These are phyloP conservation scores for Boletellus dicymbophilus DNA, from an alignment of 1,284 basidiomycete species.

Conservation along the genomic window DNA sequence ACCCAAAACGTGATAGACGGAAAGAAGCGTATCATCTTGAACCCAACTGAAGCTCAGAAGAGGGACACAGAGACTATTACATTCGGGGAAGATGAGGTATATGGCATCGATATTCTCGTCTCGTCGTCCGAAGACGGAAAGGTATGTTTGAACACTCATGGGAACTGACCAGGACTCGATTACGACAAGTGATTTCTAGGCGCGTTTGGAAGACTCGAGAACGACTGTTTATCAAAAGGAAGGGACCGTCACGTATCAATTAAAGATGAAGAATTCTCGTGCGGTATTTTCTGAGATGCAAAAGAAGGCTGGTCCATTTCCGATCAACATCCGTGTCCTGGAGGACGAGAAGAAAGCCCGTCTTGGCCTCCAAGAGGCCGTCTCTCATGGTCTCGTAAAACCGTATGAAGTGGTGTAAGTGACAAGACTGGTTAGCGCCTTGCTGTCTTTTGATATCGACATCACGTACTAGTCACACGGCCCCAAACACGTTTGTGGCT, in stretches of 20 bases:
- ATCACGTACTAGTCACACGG: constrained; percentile 67
- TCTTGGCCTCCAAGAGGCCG: constrained; percentile 95
- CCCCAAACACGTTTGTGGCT: constrained; percentile 79
- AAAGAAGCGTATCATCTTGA: constrained; percentile 94
- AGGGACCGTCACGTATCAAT: constrained; percentile 86
- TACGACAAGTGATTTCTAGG: constrained; percentile 43
- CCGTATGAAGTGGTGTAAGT: constrained; percentile 89
- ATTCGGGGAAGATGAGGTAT: constrained; percentile 95
- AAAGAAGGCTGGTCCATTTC: constrained; percentile 97
- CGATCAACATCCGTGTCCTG: constrained; percentile 92
- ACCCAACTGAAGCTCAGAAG: constrained; percentile 83
- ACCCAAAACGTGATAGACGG: constrained; percentile 94
- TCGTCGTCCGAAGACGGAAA: constrained; percentile 90
- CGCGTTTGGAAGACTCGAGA: constrained; percentile 84
- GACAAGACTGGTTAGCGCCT: neutral
- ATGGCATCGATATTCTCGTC: constrained; percentile 92
- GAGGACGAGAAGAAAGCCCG: constrained; percentile 96
- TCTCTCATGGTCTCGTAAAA: constrained; percentile 89
- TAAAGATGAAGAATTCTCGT: constrained; percentile 98
- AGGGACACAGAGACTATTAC: constrained; percentile 82
- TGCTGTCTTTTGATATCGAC: constrained; percentile 8
- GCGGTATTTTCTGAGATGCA: constrained; percentile 95
- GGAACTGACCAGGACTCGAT: constrained; percentile 3
- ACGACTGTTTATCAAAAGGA: constrained; percentile 95
- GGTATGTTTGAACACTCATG: constrained; percentile 44